Conservation (phyloP, 2,329 filamentous ascomycete genomes). For the Nemania sp. region DNA sequence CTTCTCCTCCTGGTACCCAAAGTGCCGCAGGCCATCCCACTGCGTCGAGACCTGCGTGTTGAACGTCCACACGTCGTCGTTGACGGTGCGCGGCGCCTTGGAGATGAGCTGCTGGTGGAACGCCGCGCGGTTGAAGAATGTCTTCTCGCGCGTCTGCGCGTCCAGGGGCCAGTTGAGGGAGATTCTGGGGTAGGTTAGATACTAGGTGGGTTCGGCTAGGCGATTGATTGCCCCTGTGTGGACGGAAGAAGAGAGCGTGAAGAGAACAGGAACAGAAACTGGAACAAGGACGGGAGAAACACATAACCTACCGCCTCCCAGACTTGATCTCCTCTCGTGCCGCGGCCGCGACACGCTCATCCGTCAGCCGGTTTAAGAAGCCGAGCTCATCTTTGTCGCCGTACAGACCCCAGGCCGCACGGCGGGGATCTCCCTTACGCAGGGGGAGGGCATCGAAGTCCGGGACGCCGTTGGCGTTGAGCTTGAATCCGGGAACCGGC, state of each 20-base stretch:
- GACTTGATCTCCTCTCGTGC: conserved; percentile 65
- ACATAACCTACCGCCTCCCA: conserved; percentile 58
- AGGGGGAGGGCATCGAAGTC: conserved; percentile 62
- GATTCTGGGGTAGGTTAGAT: conserved; percentile 54
- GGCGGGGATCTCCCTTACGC: conserved; percentile 59
- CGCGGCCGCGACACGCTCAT: conserved; percentile 63
- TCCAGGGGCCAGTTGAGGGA: conserved; percentile 72
- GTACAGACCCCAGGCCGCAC: conserved; percentile 63
- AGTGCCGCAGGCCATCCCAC: conserved; percentile 68
- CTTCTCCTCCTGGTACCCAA: conserved; percentile 59
- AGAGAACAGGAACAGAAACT: conserved; percentile 13
- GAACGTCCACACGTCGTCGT: conserved; percentile 71
- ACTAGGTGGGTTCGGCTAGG: not conserved
- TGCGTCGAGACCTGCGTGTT: conserved; percentile 70
- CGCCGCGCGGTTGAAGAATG: conserved; percentile 67
- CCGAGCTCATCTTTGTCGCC: conserved; percentile 69
- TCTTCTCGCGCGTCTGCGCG: conserved; percentile 59
- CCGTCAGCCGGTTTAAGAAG: conserved; percentile 70
- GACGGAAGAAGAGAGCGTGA: not conserved
- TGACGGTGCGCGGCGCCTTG: conserved; percentile 64
- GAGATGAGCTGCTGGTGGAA: conserved; percentile 67
- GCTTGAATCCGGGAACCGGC: conserved; percentile 46
- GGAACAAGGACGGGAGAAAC: not conserved
- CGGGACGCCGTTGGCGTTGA: conserved; percentile 59
- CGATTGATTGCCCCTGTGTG: not conserved